Conservation (phyloP, 2,329 filamentous ascomycete genomes). For the Alternaria burnsii region DNA sequence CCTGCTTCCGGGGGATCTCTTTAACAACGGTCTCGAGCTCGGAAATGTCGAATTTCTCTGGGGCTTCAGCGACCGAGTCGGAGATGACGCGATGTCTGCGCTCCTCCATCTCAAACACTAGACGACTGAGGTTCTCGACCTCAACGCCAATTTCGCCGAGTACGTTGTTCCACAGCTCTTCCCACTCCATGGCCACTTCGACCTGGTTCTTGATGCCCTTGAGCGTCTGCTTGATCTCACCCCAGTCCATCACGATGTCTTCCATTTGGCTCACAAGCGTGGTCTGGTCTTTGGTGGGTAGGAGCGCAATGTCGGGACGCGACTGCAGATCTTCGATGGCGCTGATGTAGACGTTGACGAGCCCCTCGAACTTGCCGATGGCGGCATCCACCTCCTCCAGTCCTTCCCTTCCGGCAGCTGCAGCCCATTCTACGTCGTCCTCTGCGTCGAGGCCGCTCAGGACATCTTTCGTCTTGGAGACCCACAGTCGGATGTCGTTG, state of each 20-base stretch:
- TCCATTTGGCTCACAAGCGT: conserved; percentile 89
- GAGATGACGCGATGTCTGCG: conserved; percentile 80
- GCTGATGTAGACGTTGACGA: conserved; percentile 90
- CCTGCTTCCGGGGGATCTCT: conserved; percentile 71
- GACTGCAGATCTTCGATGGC: conserved; percentile 92
- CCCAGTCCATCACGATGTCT: conserved; percentile 82
- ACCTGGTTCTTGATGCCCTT: conserved; percentile 87
- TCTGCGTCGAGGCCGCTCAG: conserved; percentile 89
- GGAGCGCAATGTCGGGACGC: conserved; percentile 75
- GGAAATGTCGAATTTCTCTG: conserved; percentile 75
- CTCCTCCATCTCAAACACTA: conserved; percentile 99
- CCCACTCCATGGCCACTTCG: conserved; percentile 98
- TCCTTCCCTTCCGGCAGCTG: conserved; percentile 85
- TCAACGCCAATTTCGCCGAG: conserved; percentile 92
- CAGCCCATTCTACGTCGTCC: conserved; percentile 95
- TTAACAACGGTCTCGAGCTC: conserved; percentile 94
- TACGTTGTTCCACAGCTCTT: conserved; percentile 93
- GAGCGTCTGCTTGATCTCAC: conserved; percentile 78
- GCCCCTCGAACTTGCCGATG: conserved; percentile 82
- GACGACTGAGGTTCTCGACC: conserved; percentile 77
- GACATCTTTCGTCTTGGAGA: conserved; percentile 88
- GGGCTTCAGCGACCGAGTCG: conserved; percentile 67
- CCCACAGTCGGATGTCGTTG: conserved; percentile 94
- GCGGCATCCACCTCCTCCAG: conserved; percentile 73
- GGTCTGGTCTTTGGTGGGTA: conserved; percentile 75